These are phyloP conservation scores for Naganishia vaughanmartiniae DNA, from an alignment of 768 basidiomycete genomes.

Conservation along the genomic window DNA sequence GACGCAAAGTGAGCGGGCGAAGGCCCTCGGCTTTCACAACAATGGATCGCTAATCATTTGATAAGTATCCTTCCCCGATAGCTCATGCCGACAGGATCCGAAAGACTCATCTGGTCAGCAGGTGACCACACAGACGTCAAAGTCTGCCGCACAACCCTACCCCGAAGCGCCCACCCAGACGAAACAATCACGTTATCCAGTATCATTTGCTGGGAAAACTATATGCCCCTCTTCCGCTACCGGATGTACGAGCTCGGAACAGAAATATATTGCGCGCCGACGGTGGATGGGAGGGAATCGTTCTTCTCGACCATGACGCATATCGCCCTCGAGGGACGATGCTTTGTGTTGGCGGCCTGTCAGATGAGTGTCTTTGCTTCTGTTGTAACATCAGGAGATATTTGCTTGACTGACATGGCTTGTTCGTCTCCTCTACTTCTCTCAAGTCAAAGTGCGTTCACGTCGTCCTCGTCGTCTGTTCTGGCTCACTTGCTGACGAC, in stretches of 20 bases:
- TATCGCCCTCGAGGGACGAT: conserved; percentile 67
- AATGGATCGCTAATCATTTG: background rate
- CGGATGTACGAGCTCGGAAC: conserved; percentile 63
- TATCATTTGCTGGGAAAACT: conserved; percentile 65
- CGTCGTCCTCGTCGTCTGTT: too few species aligned
- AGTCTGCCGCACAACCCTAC: conserved; percentile 45
- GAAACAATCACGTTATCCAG: conserved; percentile 59
- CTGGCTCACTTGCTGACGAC: conserved; percentile 45
- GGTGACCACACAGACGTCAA: conserved; percentile 56
- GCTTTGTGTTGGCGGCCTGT: conserved; percentile 62
- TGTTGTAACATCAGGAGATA: background rate
- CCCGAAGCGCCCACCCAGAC: conserved; percentile 56
- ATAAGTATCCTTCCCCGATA: background rate
- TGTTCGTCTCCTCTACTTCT: conserved; percentile 6
- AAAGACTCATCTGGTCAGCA: conserved; percentile 65
- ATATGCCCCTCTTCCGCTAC: conserved; percentile 66
- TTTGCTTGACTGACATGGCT: background rate
- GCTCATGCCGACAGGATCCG: conserved; percentile 63
- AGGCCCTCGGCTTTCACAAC: background rate
- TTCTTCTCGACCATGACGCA: conserved; percentile 65
- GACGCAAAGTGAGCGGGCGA: conserved; percentile 55
- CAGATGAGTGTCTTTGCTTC: conserved; percentile 23
- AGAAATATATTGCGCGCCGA: conserved; percentile 66
- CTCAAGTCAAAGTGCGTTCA: conserved; percentile 8
- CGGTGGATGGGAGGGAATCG: conserved; percentile 61